Percentiles rank a stretch among this genome's conserved stretches.
phyloP scores from a whole-genome alignment of 1,139 yeast genomes.

The Kodamaea suecica region DNA sequence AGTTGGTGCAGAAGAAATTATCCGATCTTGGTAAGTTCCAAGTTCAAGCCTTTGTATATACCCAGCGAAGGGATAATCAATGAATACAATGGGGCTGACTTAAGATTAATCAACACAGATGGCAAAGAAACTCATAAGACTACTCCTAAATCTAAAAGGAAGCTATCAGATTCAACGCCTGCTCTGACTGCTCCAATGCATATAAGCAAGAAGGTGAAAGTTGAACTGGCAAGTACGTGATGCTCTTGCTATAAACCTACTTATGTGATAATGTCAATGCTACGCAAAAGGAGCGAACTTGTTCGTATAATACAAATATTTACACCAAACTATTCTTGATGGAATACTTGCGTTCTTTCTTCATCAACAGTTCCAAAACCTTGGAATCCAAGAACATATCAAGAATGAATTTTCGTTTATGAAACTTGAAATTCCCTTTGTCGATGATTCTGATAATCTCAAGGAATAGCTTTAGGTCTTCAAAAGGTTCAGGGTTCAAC shows the following conservation, averaged over 20 bases:
- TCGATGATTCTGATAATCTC: conserved; percentile 64
- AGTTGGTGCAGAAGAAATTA: conserved; percentile 40
- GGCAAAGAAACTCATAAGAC: background rate
- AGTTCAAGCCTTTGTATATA: conserved; percentile 34
- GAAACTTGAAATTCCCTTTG: conserved; percentile 55
- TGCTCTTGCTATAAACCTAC: no score
- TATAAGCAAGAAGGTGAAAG: background rate
- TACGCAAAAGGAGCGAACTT: no score
- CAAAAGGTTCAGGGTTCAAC: conserved; percentile 54
- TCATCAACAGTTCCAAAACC: conserved; percentile 53
- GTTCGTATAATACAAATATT: no score
- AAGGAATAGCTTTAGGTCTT: conserved; percentile 53
- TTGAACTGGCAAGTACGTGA: no score
- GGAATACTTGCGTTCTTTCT: conserved; percentile 33
- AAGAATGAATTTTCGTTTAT: conserved; percentile 56
- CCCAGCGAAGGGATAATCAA: conserved; percentile 11
- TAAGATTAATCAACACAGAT: conserved; percentile 9
- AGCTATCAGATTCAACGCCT: background rate
- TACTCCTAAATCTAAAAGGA: background rate
- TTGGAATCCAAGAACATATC: conserved; percentile 58
- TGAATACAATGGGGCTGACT: conserved; percentile 12
- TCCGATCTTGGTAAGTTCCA: conserved; percentile 33
- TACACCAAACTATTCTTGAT: background rate
- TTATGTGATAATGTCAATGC: no score
- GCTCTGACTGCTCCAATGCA: background rate